These are phyloP conservation scores for Melaleuca alternifolia DNA, from an alignment of 345 rosid genomes.

Conservation along the genomic window DNA sequence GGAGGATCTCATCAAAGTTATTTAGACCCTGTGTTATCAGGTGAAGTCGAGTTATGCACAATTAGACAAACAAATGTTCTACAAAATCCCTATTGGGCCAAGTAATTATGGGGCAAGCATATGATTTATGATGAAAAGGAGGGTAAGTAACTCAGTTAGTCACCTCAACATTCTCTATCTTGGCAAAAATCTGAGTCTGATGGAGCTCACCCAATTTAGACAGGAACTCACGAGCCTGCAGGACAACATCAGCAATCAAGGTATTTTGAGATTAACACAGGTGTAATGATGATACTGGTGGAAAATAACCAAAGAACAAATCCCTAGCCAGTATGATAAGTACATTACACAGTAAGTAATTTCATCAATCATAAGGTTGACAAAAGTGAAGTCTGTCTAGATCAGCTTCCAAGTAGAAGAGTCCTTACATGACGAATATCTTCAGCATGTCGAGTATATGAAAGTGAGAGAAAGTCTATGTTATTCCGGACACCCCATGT, in stretches of 20 bases:
- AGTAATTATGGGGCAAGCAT: not conserved
- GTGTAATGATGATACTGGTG: not conserved
- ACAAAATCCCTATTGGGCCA: not conserved
- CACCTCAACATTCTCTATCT: conserved; percentile 68
- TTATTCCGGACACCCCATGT: conserved; percentile 62
- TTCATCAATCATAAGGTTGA: not conserved
- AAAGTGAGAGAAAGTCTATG: conserved; percentile 60
- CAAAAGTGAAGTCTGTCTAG: not conserved
- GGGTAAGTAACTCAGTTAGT: not conserved
- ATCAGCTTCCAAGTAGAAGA: not conserved
- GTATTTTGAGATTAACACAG: not conserved
- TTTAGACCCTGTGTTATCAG: conserved; percentile 27
- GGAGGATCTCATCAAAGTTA: conserved; percentile 67
- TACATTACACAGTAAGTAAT: not conserved
- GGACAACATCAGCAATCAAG: not conserved
- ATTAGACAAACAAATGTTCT: not conserved
- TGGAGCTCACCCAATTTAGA: conserved; percentile 35
- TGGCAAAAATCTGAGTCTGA: conserved; percentile 59
- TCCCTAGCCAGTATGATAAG: not conserved
- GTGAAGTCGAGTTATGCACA: not conserved
- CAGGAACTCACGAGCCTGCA: conserved; percentile 56
- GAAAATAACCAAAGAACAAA: not conserved
- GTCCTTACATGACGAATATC: conserved; percentile 51
- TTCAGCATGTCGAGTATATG: conserved; percentile 54
- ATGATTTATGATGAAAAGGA: not conserved